These are phyloP conservation scores for Clarireedia hainanense DNA, from an alignment of 2,329 filamentous ascomycete species.

Conservation along the genomic window DNA sequence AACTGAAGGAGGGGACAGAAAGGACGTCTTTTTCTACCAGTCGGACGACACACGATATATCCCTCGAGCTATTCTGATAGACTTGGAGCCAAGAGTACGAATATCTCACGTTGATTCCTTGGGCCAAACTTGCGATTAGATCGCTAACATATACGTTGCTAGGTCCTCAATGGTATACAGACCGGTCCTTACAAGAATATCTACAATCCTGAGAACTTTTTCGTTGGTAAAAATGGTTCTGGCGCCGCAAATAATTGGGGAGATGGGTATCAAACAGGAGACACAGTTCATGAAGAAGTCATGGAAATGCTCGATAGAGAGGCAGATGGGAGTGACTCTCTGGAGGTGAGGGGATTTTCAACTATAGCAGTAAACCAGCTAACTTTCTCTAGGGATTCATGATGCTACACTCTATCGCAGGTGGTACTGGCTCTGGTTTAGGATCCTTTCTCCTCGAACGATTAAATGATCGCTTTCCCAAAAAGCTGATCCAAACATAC, in stretches of 20 bases:
- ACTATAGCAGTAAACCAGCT: conserved; percentile 13
- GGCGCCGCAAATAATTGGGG: conserved; percentile 99
- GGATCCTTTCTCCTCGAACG: conserved; percentile 91
- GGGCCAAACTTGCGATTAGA: neutral
- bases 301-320: conserved; percentile 99
- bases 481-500: conserved; percentile 98
- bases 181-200: conserved; percentile 94
- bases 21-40: conserved; percentile 99
- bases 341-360: conserved; percentile 55
- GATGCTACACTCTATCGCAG: conserved; percentile 96
- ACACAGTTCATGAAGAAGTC: conserved; percentile 88
- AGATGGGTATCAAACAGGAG: conserved; percentile 87
- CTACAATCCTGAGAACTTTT: conserved; percentile 99
- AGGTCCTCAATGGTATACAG: conserved; percentile 88
- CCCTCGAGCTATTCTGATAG: conserved; percentile 87
- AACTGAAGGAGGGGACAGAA: conserved; percentile 93
- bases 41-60: conserved; percentile 99
- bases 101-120: neutral
- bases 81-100: conserved; percentile 79
- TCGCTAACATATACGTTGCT: conserved; percentile 10
- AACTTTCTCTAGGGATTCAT: conserved; percentile 68
- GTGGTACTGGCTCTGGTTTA: conserved; percentile 91
- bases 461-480: conserved; percentile 94
- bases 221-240: conserved; percentile 85
- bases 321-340: conserved; percentile 92